Evolutionary conservation across 2,329 filamentous ascomycete genomes (phyloP), one percentile per base, ranked within the genome.

Genomic region (Paraphoma sp.): DNA sequence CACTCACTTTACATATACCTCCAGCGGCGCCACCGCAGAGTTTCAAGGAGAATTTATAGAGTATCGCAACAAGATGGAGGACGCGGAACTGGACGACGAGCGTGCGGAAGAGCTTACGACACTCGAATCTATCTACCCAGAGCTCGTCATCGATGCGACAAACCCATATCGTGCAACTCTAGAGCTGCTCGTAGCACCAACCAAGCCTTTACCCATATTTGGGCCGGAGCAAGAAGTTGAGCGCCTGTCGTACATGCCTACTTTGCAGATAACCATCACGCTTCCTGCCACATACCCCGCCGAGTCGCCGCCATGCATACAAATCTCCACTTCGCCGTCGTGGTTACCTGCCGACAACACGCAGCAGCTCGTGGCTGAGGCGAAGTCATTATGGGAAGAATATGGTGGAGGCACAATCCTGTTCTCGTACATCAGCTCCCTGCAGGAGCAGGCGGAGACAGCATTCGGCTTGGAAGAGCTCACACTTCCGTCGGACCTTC

Each of bases 101-200:
- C 82, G 86, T 59, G 78, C 80, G 30, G 81, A 87, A 63, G 86
- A 89, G 73, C 77, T 89, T 45, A 81, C 79, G 9, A 82, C 86
- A 23, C 81, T 89, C 54, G 79, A 81, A 44, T 85, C 86, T 48
- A 89, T 89, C 54, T 89, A 81, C 57, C 86, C 86, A 1, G 86
- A 89, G 73, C 80, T 88, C 16, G 73, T 76, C 31, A 71, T 83
- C 56, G 79, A 86, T 51, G 67, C 80, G 8, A 64, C 67, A 8
- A 69, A 78, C 33, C 77, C 79, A 0, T 68, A 67, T 31, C 74
- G 75, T 53, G 85, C 84, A 1, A 80, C 78, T 4, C 78, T 89
- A 46, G 81, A 86, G 18, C 70, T 89, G 16, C 78, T 82, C 6
- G 83, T 89, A 29, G 78, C 83, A 29, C 86, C 86, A 3, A 73